These are phyloP conservation scores for Chlorella variabilis DNA, from an alignment of 163 green algal genomes.

Conservation along the genomic window DNA sequence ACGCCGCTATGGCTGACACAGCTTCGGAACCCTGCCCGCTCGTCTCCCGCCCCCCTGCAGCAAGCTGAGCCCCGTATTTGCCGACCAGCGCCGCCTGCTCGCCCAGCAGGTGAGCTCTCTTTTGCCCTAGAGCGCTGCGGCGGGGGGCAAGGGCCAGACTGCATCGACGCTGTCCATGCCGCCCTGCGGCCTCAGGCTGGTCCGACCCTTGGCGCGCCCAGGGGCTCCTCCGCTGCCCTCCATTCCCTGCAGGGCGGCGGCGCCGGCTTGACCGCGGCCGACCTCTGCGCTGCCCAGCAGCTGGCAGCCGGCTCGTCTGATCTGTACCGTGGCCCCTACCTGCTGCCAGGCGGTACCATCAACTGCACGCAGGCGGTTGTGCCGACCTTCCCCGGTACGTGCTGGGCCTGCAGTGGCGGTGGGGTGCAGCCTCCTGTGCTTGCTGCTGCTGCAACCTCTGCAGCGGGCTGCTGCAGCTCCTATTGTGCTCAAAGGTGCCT, in stretches of 20 bases:
- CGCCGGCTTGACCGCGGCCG: background rate
- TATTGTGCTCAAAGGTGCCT: too few species aligned
- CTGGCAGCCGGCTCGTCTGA: background rate
- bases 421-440: background rate
- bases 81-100: slow-evolving; percentile 1
- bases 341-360: background rate
- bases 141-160: background rate
- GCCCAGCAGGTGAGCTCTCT: background rate
- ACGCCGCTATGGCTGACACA: too few species aligned
- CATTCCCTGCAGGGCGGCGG: background rate
- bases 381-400: background rate
- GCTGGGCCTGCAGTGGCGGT: background rate
- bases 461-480: too few species aligned
- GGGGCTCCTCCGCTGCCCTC: background rate
- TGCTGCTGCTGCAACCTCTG: background rate
- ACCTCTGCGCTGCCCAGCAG: slow-evolving; percentile 19
- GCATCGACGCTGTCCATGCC: too few species aligned
- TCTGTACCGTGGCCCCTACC: slow-evolving; percentile 7
- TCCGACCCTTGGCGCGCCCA: too few species aligned
- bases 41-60: background rate
- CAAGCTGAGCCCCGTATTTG: slow-evolving; percentile 37
- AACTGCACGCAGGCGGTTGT: slow-evolving; percentile 2
- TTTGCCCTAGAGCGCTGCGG: background rate
- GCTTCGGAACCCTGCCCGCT: background rate
- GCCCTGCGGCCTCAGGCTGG: too few species aligned